Evolutionary conservation across 202 grass and related monocot species (phyloP), one percentile per base, ranked within the genome.

Genomic region (Panicum virgatum): DNA sequence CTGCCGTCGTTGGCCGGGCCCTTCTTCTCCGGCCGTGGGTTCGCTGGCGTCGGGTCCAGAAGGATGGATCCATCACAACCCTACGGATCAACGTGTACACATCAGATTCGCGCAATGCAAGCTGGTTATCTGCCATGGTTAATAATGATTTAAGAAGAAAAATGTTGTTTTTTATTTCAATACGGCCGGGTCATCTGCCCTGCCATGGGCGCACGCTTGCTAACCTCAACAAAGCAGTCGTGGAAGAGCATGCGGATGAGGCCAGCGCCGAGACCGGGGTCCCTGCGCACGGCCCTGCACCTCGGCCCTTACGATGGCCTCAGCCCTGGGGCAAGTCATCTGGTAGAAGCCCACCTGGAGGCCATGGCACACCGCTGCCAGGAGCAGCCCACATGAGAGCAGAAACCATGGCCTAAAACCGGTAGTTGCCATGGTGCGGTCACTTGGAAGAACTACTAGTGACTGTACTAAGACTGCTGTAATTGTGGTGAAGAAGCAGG

Each of bases 311-410:
- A 80, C 78, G 7, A 69, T 20, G 62, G 57, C 66, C 27, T 80
- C 78, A 12, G 78, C 78, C 18, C 5, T 59, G 37, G 63, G 61
- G 58, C 78, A 80, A 6, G 36, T 70, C 58, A 56, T 54, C 1
- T 53, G 25, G 47, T 81, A 81, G 45, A 71, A 81, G 15, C 78
- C 64, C 22, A 81, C 62, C 66, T 70, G 25, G 15, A 81, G 78
- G 16, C 64, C 64, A 22, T 58, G 73, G 51, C 82, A 44, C 22
- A 29, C 50, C 65, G 45, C 19, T 44, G 62, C 37, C n/a, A 37
- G 5, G 12, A 77, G 73, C 82, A 77, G 18, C 19, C 15, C 38
- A 7, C 53, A 62, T 0, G 39, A 46, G 1, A 77, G 7, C 11
- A 60, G 15, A 3, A 32, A n/a, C 70, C 30, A 54, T 51, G n/a